phyloP scores from a whole-genome alignment of 1,284 basidiomycete species.

The Sanguinoderma infundibulare region DNA sequence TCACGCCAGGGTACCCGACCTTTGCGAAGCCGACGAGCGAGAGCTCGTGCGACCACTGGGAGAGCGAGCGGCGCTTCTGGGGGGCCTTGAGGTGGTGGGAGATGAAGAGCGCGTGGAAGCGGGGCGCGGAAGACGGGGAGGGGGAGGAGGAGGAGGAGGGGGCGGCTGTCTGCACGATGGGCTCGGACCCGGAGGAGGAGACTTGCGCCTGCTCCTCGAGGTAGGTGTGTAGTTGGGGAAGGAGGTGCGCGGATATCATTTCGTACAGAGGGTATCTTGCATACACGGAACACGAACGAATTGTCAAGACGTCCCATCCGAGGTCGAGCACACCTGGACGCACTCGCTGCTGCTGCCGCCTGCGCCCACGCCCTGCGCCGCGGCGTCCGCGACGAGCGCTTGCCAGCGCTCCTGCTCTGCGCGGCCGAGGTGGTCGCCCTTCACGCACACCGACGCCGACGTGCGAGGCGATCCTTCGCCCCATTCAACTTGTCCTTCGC shows the following conservation, averaged over 20 bases:
- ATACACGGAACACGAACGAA: not conserved
- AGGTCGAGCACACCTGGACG: slow-evolving; percentile 33
- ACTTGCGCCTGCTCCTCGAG: slow-evolving; percentile 22
- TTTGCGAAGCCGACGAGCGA: slow-evolving; percentile 70
- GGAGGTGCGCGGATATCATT: slow-evolving; percentile 57
- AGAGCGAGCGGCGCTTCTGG: slow-evolving; percentile 67
- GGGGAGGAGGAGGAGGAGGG: not conserved
- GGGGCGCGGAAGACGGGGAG: slow-evolving; percentile 5
- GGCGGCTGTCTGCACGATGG: not conserved
- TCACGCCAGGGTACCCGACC: slow-evolving; percentile 74
- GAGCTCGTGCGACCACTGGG: slow-evolving; percentile 62
- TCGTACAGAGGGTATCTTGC: slow-evolving; percentile 65
- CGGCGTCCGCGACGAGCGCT: slow-evolving; percentile 43
- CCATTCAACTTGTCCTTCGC: no score
- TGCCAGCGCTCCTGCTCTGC: slow-evolving; percentile 60
- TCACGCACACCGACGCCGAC: slow-evolving; percentile 50
- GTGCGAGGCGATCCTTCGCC: no score
- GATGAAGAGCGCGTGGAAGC: slow-evolving; percentile 67
- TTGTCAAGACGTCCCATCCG: not conserved
- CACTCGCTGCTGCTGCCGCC: slow-evolving; percentile 48
- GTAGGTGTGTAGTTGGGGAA: slow-evolving; percentile 57
- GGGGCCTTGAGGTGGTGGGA: slow-evolving; percentile 77
- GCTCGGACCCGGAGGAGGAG: no score
- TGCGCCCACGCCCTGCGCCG: slow-evolving; percentile 40
- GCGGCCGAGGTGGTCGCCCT: slow-evolving; percentile 50